phyloP scores from a whole-genome alignment of 805 yeast species.

The Candida chilensis region DNA sequence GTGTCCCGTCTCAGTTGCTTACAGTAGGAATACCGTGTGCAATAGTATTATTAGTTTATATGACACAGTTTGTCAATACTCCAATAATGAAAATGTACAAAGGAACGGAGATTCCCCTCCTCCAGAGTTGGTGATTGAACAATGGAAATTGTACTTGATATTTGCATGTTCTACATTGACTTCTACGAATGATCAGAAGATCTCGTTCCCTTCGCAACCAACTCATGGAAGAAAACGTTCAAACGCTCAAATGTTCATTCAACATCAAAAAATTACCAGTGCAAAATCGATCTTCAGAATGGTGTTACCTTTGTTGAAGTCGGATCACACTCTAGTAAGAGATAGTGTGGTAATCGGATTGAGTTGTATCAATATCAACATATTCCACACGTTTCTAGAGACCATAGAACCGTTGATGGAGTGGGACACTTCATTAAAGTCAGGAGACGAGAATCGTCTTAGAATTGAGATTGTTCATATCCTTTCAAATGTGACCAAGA shows the following conservation, averaged over 20 bases:
- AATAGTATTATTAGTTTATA: too few relatives aligned
- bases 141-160: constrained; percentile 82
- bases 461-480: constrained; percentile 77
- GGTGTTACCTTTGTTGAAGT: constrained; percentile 73
- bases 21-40: too few relatives aligned
- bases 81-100: too few relatives aligned
- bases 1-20: too few relatives aligned
- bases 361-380: constrained; percentile 84
- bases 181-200: constrained; percentile 76
- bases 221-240: constrained; percentile 70
- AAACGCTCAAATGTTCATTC: constrained; percentile 73
- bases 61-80: too few relatives aligned
- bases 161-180: constrained; percentile 91
- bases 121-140: constrained; percentile 69
- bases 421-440: too few relatives aligned
- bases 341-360: constrained; percentile 88
- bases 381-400: constrained; percentile 74
- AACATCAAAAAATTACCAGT: constrained; percentile 87
- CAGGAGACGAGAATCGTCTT: constrained; percentile 40
- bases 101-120: constrained; percentile 23
- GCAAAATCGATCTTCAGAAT: constrained; percentile 84
- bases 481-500: constrained; percentile 56
- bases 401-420: constrained; percentile 54
- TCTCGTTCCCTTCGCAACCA: constrained; percentile 40
- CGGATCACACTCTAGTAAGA: constrained; percentile 59